Evolutionary conservation across 495 filamentous ascomycete species (phyloP), one percentile per base, ranked within the genome.

Genomic region (Xylaria grammica): DNA sequence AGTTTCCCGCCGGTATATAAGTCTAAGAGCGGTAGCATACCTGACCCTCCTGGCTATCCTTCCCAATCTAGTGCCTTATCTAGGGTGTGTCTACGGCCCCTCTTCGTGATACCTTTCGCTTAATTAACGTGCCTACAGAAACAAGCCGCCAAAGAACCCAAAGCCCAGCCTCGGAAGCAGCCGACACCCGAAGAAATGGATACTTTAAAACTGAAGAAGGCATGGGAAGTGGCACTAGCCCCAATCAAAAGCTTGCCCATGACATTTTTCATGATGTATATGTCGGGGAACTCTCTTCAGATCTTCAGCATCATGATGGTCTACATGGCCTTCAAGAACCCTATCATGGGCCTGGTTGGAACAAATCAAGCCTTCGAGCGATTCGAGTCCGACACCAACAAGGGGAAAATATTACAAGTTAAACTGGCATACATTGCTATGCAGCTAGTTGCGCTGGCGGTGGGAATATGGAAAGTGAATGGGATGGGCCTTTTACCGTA

Each of bases 291-390:
- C 80, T 92, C 91, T 61, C 88, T 99, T 27, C 95, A 99, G 79
- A 97, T 99, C 66, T 99, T 99, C 84, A 93, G 89, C 78, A 97
- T 99, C 74, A 97, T 98, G 93, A 98, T 98, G 95, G 93, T 97
- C 8, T 93, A 91, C 68, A 97, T 97, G 91, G 86, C 97, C 48
- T 99, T 99, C 86, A 97, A 97, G 82, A 94, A 90, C 65, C 95
- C 95, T 15, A 86, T 98, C 60, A 86, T 91, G 78, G 95, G 93
- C 49, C 80, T 99, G 48, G 74, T 96, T 48, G 82, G 78, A 52
- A 91, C 93, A 50, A 90, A 92, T 70, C 82, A 85, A 65, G 90
- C 89, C 19, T 99, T 99, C 73, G 83, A 89, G 68, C 87, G 90
- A 59, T 96, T 96, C 77, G 93, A 97, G 76, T 93, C 91, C 32